Conservation (phyloP, 176 grass and related monocot species). For the Aegilops umbellulata region DNA sequence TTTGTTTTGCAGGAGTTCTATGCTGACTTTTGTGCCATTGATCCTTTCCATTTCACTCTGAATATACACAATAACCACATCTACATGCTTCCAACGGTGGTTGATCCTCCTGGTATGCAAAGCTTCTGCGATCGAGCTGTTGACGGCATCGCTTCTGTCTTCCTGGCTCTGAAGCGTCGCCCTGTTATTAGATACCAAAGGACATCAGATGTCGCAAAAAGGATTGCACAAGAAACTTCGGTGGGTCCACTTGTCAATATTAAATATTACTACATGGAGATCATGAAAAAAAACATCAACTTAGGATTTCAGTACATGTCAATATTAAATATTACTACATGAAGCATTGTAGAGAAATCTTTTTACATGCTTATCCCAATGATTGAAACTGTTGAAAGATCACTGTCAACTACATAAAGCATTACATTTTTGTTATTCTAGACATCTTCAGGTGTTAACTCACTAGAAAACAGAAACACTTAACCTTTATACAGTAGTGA, state of each 20-base stretch:
- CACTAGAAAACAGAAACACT: background rate
- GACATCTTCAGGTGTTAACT: background rate
- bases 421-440: slow-evolving; percentile 16
- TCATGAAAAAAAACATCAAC: background rate
- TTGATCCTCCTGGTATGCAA: slow-evolving; percentile 77
- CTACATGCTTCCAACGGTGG: slow-evolving; percentile 84
- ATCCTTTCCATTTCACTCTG: slow-evolving; percentile 89
- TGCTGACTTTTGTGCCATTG: slow-evolving; percentile 93
- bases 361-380: background rate
- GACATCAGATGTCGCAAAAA: slow-evolving; percentile 81
- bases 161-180: slow-evolving; percentile 83
- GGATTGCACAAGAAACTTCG: slow-evolving; percentile 90
- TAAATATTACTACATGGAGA: background rate
- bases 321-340: too few relatives aligned
- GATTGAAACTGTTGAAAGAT: background rate
- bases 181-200: slow-evolving; percentile 91
- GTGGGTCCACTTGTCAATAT: slow-evolving; percentile 42
- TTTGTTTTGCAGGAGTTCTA: slow-evolving; percentile 78
- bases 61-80: slow-evolving; percentile 80
- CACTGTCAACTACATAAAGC: background rate
- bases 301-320: background rate
- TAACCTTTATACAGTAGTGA: background rate
- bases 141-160: slow-evolving; percentile 91
- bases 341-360: background rate
- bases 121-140: slow-evolving; percentile 86